A percentile compares a stretch with the other conserved stretches of the same genome.
Conservation (phyloP, 1,139 yeast genomes). For the Maudiozyma humilis region DNA sequence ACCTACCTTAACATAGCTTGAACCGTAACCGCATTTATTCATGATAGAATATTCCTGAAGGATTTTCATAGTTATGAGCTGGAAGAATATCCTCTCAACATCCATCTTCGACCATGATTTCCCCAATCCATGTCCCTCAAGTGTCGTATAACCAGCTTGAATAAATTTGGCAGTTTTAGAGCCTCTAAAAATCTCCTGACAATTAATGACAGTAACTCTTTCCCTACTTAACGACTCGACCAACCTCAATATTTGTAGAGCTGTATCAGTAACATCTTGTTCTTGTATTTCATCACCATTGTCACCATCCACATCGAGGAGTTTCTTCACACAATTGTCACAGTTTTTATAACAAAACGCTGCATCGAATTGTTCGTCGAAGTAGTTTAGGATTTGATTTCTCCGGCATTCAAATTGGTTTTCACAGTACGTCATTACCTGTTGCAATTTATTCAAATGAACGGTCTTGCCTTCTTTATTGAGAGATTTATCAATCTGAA, state of each 20-base stretch:
- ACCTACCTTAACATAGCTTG: constrained; percentile 63
- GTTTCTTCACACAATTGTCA: constrained; percentile 65
- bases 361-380: constrained; percentile 72
- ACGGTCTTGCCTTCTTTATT: constrained; percentile 59
- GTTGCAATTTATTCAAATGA: constrained; percentile 67
- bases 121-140: constrained; percentile 64
- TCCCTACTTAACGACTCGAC: constrained; percentile 49
- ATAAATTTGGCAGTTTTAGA: constrained; percentile 54
- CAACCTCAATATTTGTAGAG: constrained; percentile 53
- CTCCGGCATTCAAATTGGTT: constrained; percentile 85
- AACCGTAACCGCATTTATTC: constrained; percentile 67
- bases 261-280: constrained; percentile 61
- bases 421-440: constrained; percentile 86
- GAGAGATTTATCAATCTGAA: constrained; percentile 64
- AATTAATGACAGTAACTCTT: constrained; percentile 66
- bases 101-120: constrained; percentile 53
- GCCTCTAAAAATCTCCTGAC: constrained; percentile 80
- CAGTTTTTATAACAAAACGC: constrained; percentile 62
- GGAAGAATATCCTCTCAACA: constrained; percentile 74
- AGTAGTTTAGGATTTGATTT: constrained; percentile 77
- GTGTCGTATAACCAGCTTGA: constrained; percentile 51
- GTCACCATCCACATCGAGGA: constrained; percentile 33
- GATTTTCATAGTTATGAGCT: constrained; percentile 56
- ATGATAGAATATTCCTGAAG: constrained; percentile 64
- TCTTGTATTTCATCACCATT: constrained; percentile 34